These are phyloP conservation scores for Volvox carteri DNA, from an alignment of 163 green algal species.

Conservation along the genomic window DNA sequence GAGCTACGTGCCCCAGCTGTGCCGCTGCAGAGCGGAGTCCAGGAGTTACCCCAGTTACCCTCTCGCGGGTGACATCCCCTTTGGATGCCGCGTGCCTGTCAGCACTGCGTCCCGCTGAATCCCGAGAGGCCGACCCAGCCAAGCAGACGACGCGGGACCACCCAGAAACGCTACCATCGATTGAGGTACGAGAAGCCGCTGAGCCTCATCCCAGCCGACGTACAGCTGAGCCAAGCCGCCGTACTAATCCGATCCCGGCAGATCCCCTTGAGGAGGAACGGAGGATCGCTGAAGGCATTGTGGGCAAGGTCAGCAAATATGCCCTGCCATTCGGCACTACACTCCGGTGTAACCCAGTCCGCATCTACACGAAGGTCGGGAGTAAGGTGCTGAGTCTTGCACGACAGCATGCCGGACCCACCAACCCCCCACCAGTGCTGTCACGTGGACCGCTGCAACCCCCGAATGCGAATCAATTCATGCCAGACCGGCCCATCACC, in stretches of 20 bases:
- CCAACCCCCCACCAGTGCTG: neutral
- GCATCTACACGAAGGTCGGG: conserved; percentile 13
- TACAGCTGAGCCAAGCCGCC: neutral
- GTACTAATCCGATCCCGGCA: neutral
- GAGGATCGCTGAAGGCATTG: neutral
- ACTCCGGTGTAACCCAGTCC: conserved; percentile 1
- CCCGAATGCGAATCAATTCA: neutral
- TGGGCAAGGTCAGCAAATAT: conserved; percentile 10
- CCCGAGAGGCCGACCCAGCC: too few species aligned
- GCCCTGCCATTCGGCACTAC: neutral
- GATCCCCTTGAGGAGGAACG: conserved; percentile 11
- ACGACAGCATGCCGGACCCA: neutral
- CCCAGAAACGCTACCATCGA: too few species aligned
- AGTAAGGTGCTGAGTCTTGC: neutral
- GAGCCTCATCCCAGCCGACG: too few species aligned
- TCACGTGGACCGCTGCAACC: neutral
- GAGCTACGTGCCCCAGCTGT: too few species aligned
- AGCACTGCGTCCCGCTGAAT: too few species aligned
- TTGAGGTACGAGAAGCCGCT: too few species aligned
- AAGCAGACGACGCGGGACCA: too few species aligned
- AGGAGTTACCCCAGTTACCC: too few species aligned
- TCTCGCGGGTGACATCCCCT: too few species aligned
- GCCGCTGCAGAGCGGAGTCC: too few species aligned
- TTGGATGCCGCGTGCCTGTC: too few species aligned
- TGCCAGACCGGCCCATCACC: neutral